Percentiles rank a stretch among this genome's conserved stretches.
These are phyloP conservation scores for Telopea speciosissima DNA, from an alignment of 177 flowering plant genomes.

Conservation along the genomic window DNA sequence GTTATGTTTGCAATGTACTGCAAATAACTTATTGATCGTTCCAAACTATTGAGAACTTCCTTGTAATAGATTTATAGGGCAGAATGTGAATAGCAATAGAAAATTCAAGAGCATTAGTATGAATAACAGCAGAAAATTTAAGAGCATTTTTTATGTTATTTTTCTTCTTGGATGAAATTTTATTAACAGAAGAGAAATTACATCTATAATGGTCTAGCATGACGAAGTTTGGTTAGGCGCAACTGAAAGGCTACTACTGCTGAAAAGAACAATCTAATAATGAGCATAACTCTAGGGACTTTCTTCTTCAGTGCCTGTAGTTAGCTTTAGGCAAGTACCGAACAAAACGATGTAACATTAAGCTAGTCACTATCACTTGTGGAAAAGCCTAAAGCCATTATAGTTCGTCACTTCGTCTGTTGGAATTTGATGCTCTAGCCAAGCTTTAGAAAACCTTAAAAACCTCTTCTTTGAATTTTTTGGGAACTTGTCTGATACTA, in stretches of 20 bases:
- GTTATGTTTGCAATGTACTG: neutral
- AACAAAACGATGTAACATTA: neutral
- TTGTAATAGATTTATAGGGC: too few species aligned
- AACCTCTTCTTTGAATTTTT: neutral
- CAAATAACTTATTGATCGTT: too few species aligned
- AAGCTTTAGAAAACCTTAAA: neutral
- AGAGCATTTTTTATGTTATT: too few species aligned
- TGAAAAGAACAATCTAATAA: too few species aligned
- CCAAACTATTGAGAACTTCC: too few species aligned
- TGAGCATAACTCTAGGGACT: neutral
- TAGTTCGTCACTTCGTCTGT: too few species aligned
- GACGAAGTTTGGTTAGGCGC: neutral
- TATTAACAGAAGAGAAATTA: neutral
- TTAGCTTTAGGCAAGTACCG: neutral
- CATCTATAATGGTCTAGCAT: neutral
- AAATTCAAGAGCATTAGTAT: neutral
- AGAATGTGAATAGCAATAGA: too few species aligned
- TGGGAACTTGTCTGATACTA: neutral
- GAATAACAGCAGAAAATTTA: neutral
- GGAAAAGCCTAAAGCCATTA: neutral
- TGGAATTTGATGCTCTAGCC: neutral
- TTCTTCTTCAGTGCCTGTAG: neutral
- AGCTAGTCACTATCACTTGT: neutral
- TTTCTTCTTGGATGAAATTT: neutral
- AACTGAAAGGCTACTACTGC: neutral